These are phyloP conservation scores for Aspergillus nidulans DNA, from an alignment of 495 filamentous ascomycete genomes.

Conservation along the genomic window DNA sequence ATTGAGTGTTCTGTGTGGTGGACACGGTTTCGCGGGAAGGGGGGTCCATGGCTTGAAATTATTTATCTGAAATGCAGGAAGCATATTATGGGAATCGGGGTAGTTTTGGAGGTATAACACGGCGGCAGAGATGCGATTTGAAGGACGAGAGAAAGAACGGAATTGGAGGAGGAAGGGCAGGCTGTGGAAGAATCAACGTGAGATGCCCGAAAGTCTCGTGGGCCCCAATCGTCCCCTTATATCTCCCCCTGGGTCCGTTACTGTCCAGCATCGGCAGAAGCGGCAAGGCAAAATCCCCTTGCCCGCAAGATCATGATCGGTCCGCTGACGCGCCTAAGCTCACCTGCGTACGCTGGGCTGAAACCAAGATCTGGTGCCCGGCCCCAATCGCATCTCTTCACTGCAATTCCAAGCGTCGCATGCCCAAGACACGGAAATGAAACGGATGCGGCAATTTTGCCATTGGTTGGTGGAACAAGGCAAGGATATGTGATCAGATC, in stretches of 20 bases:
- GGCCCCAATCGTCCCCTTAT: background rate
- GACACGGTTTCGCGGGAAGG: background rate
- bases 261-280: background rate
- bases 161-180: background rate
- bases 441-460: conserved; percentile 3
- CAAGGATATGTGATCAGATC: background rate
- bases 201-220: background rate
- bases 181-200: background rate
- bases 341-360: no score
- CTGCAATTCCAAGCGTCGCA: background rate
- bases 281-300: background rate
- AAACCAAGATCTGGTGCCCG: background rate
- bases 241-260: background rate
- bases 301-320: background rate
- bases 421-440: background rate
- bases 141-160: background rate
- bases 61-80: conserved; percentile 5
- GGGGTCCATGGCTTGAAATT: conserved; percentile 4
- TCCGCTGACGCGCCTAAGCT: no score
- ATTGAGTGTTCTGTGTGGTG: conserved; percentile 1
- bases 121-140: background rate
- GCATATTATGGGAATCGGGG: conserved; percentile 5
- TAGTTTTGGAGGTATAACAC: background rate
- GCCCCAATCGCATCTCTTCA: background rate
- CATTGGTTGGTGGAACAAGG: background rate